Evolutionary conservation across 176 grass and related monocot genomes (phyloP), one percentile per base, ranked within the genome.

Genomic region (Oryza glumipatula): DNA sequence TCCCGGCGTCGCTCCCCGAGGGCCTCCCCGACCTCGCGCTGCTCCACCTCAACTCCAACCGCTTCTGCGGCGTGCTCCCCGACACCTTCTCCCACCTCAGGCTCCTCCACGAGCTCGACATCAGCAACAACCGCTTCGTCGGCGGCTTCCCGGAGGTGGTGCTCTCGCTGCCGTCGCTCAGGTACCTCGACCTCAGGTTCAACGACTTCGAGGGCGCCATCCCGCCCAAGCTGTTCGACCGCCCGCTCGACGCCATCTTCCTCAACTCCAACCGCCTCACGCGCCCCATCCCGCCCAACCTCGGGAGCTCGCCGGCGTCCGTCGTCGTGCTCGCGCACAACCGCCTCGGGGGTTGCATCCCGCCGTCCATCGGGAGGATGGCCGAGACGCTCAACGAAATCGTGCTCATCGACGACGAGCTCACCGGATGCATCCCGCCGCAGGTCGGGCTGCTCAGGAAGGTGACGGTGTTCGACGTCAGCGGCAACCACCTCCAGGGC

Each of bases 31-130:
- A 95, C 83, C 91, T 98, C 58, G 77, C 93, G 44, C 81, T 95
- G 51, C 92, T 99, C 26, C 93, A 99, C 92, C 74, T 95, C 88
- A 99, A 99, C 86, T 96, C 93, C 39, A 96, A 95, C 85, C 88
- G 93, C 75, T 94, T 99, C 92, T 99, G 96, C 86, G 93, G 96
- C 30, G 76, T 84, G 0, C 68, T 91, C 2, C 92, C 92, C 0
- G 73, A 80, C 67, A 84, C 86, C 23, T 67, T 94, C 80, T 70
- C 65, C 83, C 82, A 56, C 46, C 75, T 94, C 3, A 70, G 81
- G 19, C 73, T 88, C 21, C 91, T 93, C 81, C 84, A 87, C 64
- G 91, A 93, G 88, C 91, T 93, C 67, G 88, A 93, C 85, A 36
- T 93, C 81, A 90, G 91, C 88, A 93, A 93, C 83, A 93, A 93